phyloP scores from a whole-genome alignment of 768 basidiomycete genomes.

The Hygrophoropsis aurantiaca region DNA sequence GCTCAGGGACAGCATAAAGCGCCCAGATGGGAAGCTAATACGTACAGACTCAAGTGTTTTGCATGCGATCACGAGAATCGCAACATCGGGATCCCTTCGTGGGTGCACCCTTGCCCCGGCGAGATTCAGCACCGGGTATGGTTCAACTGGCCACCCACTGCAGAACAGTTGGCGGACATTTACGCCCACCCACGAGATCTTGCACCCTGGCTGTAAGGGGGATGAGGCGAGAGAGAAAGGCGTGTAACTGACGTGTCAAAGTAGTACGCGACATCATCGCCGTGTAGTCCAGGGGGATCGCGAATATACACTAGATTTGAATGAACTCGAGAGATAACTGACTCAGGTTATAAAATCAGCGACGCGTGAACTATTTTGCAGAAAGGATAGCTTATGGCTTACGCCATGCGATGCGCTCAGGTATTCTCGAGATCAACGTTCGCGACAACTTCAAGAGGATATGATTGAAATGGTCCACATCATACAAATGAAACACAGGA shows the following conservation, averaged over 20 bases:
- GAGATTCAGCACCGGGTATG: not conserved
- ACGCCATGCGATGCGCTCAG: too few species aligned
- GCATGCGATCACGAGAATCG: not conserved
- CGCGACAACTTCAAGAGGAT: too few species aligned
- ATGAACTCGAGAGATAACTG: not conserved
- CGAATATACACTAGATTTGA: slow-evolving; percentile 26
- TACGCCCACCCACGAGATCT: too few species aligned
- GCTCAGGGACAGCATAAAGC: not conserved
- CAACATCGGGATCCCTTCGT: not conserved
- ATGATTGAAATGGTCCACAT: too few species aligned
- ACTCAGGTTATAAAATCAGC: too few species aligned
- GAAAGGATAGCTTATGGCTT: too few species aligned
- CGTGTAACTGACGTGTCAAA: slow-evolving; percentile 12
- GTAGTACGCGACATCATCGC: slow-evolving; percentile 14
- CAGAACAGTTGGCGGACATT: not conserved
- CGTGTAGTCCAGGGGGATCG: slow-evolving; percentile 4
- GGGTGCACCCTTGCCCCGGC: not conserved
- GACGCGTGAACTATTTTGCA: too few species aligned
- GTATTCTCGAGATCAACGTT: too few species aligned
- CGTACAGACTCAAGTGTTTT: not conserved
- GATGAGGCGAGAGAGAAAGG: not conserved
- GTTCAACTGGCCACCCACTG: not conserved
- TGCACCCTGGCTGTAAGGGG: too few species aligned
- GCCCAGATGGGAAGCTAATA: not conserved
- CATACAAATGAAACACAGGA: too few species aligned